Conservation (phyloP, 768 basidiomycete genomes). For the Trichaptum fuscoviolaceum region DNA sequence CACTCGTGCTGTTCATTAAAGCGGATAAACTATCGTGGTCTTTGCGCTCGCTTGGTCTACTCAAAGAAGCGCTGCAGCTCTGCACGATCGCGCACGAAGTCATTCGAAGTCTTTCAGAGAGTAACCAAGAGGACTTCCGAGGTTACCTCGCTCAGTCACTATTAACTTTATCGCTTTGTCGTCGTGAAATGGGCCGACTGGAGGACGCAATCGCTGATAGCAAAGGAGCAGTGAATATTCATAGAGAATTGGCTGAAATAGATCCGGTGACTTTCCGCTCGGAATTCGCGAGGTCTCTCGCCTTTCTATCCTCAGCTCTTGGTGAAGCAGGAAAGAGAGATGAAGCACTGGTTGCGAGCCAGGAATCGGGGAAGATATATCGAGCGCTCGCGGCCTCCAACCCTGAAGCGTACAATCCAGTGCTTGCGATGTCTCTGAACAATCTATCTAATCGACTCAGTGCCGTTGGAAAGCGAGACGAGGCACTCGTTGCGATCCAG, state of each 20-base stretch:
- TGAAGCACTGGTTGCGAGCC: slow-evolving; percentile 9
- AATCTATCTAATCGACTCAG: slow-evolving; percentile 9
- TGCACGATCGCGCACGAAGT: not conserved
- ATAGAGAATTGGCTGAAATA: not conserved
- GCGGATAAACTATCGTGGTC: not conserved
- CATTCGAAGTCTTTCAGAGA: not conserved
- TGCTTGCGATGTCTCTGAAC: slow-evolving; percentile 9
- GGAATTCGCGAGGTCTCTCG: slow-evolving; percentile 4
- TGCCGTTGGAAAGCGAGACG: not conserved
- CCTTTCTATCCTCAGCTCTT: slow-evolving; percentile 2
- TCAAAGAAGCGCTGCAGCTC: not conserved
- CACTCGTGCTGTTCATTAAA: not conserved
- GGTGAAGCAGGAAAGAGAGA: slow-evolving; percentile 6
- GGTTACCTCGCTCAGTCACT: not conserved
- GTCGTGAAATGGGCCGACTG: not conserved
- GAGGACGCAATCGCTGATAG: slow-evolving; percentile 8
- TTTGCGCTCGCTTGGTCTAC: not conserved
- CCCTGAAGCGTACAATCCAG: slow-evolving; percentile 5
- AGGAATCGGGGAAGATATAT: slow-evolving; percentile 7
- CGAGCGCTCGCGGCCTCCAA: not conserved
- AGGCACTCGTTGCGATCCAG: slow-evolving; percentile 9
- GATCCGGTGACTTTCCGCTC: slow-evolving; percentile 1
- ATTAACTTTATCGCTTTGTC: not conserved
- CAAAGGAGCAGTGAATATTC: slow-evolving; percentile 7
- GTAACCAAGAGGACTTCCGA: not conserved